Percentiles rank a stretch among this genome's conserved stretches.
These are phyloP conservation scores for Leccinum barrowsii DNA, from an alignment of 768 basidiomycete species.

Conservation along the genomic window DNA sequence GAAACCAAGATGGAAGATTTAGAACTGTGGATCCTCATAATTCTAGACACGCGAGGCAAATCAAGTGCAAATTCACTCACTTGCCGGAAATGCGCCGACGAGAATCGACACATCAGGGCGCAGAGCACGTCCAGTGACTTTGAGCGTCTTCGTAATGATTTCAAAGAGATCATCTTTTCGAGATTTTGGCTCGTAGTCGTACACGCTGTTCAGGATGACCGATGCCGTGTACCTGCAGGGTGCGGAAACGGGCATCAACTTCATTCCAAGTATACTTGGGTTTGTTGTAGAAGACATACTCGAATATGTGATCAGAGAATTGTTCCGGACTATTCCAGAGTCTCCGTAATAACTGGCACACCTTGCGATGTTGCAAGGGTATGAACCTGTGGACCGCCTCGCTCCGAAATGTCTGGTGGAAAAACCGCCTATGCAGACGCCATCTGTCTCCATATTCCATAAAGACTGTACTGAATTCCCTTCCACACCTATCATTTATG, in stretches of 20 bases:
- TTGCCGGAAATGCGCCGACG: conserved; percentile 13
- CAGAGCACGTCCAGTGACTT: conserved; percentile 7
- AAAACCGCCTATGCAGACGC: conserved; percentile 31
- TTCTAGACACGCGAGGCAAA: not conserved
- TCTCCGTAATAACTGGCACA: conserved; percentile 30
- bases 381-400: conserved; percentile 25
- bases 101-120: conserved; percentile 19
- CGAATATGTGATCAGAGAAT: conserved; percentile 32
- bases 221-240: conserved; percentile 18
- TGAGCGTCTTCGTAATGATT: conserved; percentile 3
- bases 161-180: conserved; percentile 14
- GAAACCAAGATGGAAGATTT: conserved; percentile 22
- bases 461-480: conserved; percentile 21
- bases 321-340: conserved; percentile 33
- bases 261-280: not conserved
- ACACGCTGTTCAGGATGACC: conserved; percentile 18
- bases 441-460: conserved; percentile 33
- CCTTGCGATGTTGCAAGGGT: conserved; percentile 29
- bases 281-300: conserved; percentile 19
- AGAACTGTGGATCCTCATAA: conserved; percentile 11
- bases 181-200: conserved; percentile 17
- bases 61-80: conserved; percentile 5
- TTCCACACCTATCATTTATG: conserved; percentile 14
- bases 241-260: not conserved
- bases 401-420: conserved; percentile 25